Conservation (phyloP, 23 red algal species). For the Gracilariopsis chorda region DNA sequence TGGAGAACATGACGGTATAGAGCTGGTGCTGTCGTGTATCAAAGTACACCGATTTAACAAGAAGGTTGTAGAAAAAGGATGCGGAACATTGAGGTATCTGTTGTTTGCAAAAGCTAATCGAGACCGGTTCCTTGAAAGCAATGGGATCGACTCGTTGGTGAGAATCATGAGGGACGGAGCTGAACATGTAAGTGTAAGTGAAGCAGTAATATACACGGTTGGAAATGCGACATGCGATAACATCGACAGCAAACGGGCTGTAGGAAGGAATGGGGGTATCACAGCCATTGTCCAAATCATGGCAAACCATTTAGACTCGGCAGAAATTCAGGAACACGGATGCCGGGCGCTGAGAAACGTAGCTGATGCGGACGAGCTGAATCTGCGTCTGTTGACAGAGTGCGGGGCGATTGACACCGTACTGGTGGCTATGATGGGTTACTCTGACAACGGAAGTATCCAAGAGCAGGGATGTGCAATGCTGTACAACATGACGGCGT, state of each 20-base stretch:
- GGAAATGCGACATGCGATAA: constrained; percentile 57
- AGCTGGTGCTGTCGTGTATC: constrained; percentile 24
- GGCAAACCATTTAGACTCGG: constrained; percentile 42
- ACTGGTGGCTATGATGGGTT: constrained; percentile 41
- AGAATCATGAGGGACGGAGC: constrained; percentile 53
- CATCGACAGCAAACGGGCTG: constrained; percentile 37
- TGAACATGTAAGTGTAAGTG: constrained; percentile 14
- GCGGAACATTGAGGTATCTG: constrained; percentile 32
- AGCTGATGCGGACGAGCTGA: constrained; percentile 58
- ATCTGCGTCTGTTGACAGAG: constrained; percentile 46
- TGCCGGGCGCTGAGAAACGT: constrained; percentile 62
- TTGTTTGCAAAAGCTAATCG: constrained; percentile 43
- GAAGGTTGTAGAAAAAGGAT: constrained; percentile 37
- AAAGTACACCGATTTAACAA: constrained; percentile 20
- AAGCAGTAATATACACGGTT: constrained; percentile 29
- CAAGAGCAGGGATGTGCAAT: constrained; percentile 73
- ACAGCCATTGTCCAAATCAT: constrained; percentile 50
- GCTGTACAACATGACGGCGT: constrained; percentile 53
- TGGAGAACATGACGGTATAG: constrained; percentile 21
- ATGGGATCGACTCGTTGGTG: constrained; percentile 21
- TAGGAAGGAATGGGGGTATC: constrained; percentile 49
- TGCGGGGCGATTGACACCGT: constrained; percentile 58
- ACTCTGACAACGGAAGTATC: constrained; percentile 51
- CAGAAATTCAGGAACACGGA: constrained; percentile 48
- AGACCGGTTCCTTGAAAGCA: neutral